Percentiles rank a stretch among this genome's conserved stretches.
phyloP scores from a whole-genome alignment of 306 rosid genomes.

The Trichosanthes truncata region DNA sequence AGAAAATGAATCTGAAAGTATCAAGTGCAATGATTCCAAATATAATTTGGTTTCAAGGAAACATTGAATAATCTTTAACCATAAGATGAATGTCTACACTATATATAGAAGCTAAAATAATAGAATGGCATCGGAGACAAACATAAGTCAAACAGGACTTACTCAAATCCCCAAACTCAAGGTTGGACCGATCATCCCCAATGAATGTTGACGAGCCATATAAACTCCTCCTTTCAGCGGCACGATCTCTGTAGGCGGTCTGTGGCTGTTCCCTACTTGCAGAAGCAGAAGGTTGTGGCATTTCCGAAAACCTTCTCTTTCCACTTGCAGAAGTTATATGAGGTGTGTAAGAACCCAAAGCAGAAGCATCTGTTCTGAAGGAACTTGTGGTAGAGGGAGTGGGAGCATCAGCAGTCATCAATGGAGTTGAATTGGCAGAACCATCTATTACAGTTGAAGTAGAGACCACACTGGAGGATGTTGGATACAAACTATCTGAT shows the following conservation, averaged over 20 bases:
- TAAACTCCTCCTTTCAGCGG: conserved; percentile 91
- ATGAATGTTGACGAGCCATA: conserved; percentile 68
- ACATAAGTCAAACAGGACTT: conserved; percentile 25
- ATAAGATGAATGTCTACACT: conserved; percentile 6
- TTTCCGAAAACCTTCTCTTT: conserved; percentile 82
- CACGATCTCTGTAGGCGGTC: conserved; percentile 83
- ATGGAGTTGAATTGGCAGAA: conserved; percentile 21
- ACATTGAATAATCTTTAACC: background rate
- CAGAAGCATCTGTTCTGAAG: conserved; percentile 77
- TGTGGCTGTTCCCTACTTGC: conserved; percentile 59
- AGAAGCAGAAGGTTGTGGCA: conserved; percentile 60
- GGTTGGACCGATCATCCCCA: conserved; percentile 54
- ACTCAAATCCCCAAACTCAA: conserved; percentile 66
- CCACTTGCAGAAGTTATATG: conserved; percentile 58
- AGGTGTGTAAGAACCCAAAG: conserved; percentile 61
- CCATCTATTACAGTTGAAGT: conserved; percentile 21
- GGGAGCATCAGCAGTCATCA: conserved; percentile 33
- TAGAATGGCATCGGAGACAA: background rate
- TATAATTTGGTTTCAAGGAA: conserved; percentile 5
- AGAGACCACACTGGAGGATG: conserved; percentile 21
- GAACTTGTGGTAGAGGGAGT: conserved; percentile 37
- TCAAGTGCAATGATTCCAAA: conserved; percentile 5
- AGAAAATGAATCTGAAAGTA: conserved; percentile 16
- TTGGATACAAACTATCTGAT: conserved; percentile 49
- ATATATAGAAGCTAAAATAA: background rate